Percentiles rank a stretch among this genome's conserved stretches.
Conservation (phyloP, 73 alveolate genomes). For the Symbiodinium pilosum region DNA sequence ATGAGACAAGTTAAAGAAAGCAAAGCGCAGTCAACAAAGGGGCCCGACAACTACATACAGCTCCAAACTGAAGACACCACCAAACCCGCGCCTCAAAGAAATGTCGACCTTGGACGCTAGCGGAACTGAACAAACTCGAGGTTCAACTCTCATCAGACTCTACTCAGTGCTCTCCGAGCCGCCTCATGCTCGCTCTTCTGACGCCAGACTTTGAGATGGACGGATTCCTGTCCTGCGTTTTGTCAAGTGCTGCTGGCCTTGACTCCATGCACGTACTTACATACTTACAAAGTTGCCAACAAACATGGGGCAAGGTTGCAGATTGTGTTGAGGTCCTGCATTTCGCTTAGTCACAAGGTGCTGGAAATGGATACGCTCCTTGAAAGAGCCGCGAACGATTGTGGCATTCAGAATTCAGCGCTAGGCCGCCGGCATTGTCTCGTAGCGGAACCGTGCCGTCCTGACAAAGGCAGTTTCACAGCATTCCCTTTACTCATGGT, state of each 20-base stretch:
- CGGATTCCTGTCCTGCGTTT: conserved; percentile 44
- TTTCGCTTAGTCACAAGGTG: conserved; percentile 70
- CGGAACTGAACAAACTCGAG: too few species aligned
- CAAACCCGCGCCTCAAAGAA: background rate
- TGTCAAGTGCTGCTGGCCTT: too few species aligned
- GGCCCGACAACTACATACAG: too few species aligned
- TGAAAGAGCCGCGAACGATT: background rate
- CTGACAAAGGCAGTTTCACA: background rate
- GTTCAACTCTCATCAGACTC: too few species aligned
- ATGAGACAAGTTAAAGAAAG: too few species aligned
- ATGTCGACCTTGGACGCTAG: background rate
- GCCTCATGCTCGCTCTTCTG: conserved; percentile 25
- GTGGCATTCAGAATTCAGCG: background rate
- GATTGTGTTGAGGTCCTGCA: conserved; percentile 62
- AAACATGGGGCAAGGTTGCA: too few species aligned
- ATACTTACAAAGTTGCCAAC: too few species aligned
- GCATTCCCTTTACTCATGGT: too few species aligned
- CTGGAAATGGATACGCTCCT: conserved; percentile 85
- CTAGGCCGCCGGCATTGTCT: conserved; percentile 45
- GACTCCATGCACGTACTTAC: too few species aligned
- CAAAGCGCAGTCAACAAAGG: too few species aligned
- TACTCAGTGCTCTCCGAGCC: background rate
- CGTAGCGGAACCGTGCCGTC: conserved; percentile 93
- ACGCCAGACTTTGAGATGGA: conserved; percentile 51
- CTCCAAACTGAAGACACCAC: too few species aligned